Conservation (phyloP, 2,329 filamentous ascomycete species). For the Ceratocystiopsis minuta region DNA sequence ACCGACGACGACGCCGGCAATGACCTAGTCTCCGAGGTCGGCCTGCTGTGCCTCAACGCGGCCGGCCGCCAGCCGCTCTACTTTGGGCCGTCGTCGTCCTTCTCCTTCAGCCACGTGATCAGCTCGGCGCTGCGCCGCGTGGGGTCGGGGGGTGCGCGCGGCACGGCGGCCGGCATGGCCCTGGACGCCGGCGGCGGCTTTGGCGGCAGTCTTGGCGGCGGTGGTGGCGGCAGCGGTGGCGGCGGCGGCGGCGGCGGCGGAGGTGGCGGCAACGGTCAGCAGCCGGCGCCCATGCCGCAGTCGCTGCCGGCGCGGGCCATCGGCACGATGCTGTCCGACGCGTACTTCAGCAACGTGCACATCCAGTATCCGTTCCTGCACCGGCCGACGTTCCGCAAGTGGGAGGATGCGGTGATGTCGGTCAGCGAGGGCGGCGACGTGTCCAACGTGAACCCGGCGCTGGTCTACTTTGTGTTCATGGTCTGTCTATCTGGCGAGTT, state of each 20-base stretch:
- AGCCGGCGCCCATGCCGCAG: neutral
- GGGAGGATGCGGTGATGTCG: neutral
- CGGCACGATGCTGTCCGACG: constrained; percentile 10
- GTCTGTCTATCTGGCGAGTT: neutral
- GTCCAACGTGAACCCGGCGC: neutral
- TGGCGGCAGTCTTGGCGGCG: no score
- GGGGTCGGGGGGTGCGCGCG: no score
- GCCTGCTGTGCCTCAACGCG: constrained; percentile 14
- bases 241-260: neutral
- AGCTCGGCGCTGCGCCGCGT: constrained; percentile 9
- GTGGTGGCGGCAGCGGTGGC: neutral
- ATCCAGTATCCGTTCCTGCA: constrained; percentile 18
- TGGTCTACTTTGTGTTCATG: neutral
- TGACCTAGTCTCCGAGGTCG: constrained; percentile 13
- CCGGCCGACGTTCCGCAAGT: constrained; percentile 10
- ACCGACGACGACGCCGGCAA: neutral
- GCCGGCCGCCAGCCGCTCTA: constrained; percentile 19
- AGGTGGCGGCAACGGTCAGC: neutral
- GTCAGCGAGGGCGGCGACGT: neutral
- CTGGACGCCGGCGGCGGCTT: neutral
- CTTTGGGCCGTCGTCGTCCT: constrained; percentile 18
- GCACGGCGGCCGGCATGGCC: neutral
- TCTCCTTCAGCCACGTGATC: constrained; percentile 16
- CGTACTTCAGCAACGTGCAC: constrained; percentile 18
- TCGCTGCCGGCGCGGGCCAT: constrained; percentile 8